phyloP scores from a whole-genome alignment of 148 eudicot genomes.

The Silene uniflora region DNA sequence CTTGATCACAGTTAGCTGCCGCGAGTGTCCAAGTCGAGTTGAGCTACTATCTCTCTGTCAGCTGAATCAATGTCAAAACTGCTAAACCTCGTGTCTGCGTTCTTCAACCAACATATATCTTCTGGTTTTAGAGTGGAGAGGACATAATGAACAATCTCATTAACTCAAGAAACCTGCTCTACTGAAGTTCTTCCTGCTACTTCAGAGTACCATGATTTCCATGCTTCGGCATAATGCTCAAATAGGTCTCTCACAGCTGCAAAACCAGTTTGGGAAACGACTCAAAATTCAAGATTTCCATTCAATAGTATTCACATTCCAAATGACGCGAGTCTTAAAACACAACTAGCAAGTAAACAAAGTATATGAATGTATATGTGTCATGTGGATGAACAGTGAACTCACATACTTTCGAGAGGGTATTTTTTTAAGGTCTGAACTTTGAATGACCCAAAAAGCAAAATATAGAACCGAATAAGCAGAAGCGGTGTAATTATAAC shows the following conservation, averaged over 20 bases:
- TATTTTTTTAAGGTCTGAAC: no score
- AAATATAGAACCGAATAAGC: no score
- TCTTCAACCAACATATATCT: background rate
- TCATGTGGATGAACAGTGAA: no score
- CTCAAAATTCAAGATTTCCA: background rate
- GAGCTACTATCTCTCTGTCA: slow-evolving; percentile 3
- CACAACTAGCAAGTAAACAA: no score
- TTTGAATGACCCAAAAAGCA: no score
- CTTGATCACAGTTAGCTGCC: slow-evolving; percentile 20
- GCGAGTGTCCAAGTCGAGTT: slow-evolving; percentile 28
- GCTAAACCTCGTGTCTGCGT: background rate
- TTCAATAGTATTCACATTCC: no score
- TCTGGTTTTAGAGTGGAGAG: background rate
- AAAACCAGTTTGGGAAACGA: slow-evolving; percentile 19
- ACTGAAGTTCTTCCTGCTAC: slow-evolving; percentile 55
- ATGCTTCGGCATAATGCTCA: slow-evolving; percentile 70
- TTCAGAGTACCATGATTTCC: slow-evolving; percentile 79
- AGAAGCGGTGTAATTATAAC: background rate
- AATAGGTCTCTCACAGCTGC: slow-evolving; percentile 74
- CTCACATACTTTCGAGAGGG: no score
- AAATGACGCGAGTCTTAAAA: no score
- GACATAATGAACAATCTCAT: no score
- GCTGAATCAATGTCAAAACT: background rate
- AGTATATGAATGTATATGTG: no score
- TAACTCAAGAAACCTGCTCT: slow-evolving; percentile 42